Evolutionary conservation across 306 rosid species (phyloP), one percentile per base, ranked within the genome.

Genomic region (Casuarina equisetifolia): DNA sequence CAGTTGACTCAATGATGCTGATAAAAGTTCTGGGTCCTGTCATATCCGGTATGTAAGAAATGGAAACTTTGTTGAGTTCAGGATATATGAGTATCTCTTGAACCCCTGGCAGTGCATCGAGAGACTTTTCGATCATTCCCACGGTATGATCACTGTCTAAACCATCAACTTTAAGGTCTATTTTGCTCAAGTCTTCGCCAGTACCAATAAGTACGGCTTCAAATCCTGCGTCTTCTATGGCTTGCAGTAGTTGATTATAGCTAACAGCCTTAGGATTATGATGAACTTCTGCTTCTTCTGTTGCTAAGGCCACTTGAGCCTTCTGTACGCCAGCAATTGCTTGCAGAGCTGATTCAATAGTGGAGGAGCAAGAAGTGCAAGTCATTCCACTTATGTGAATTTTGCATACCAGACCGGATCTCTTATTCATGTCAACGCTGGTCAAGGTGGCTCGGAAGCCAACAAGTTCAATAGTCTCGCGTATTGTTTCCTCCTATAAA

Each of bases 1-100:
- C 90, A 19, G 84, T 76, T 12, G 94, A 91, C 78, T 93, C 93
- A 9, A 91, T 84, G 54, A 66, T 81, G 76, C 91, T 81, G 2
- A 93, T 86, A 53, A 93, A 85, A 64, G 87, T 89, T 85, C 98
- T 89, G 2, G 97, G 98, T 36, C 98, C 97, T 43, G 84, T 81
- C 25, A 89, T 46, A 58, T 84, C 82, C 12, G 92, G 86, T 70
- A 75, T 84, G 55, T 93, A 93, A 74, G 97, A 87, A 57, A 93
- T 75, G n/a, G 82, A 63, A 51, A 91, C 57, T 83, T 91, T 93
- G 74, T 74, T 74, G 11, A 84, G 57, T 40, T 85, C 84, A 0
- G 75, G 78, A 42, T 16, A 72, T 2, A 80, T 17, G 17, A 80
- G 81, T 36, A 89, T 48, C 1, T 74, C 85, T 73, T 89, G 84